These are phyloP conservation scores for Syzygium aqueum DNA, from an alignment of 345 rosid species.

Conservation along the genomic window DNA sequence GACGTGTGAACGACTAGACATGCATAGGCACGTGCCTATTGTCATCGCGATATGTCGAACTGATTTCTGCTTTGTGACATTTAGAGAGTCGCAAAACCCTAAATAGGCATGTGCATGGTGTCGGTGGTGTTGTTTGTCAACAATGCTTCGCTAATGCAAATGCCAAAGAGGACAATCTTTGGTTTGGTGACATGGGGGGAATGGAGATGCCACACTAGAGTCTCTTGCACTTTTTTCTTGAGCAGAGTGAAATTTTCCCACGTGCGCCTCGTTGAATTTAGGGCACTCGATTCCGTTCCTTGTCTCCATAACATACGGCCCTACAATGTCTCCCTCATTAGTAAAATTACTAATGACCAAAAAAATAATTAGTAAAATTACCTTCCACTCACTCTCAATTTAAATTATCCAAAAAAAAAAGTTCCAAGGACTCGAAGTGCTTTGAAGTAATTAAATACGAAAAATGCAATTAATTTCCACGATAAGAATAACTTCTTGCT, in stretches of 20 bases:
- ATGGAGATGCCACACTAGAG: neutral
- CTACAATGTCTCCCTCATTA: neutral
- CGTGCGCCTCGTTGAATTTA: neutral
- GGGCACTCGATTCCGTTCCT: neutral
- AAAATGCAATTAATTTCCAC: no score
- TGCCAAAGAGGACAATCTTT: neutral
- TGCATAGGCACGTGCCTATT: neutral
- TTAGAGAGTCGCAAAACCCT: neutral
- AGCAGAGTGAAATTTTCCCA: neutral
- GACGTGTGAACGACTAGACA: neutral
- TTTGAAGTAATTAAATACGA: no score
- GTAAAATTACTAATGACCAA: no score
- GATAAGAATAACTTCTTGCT: no score
- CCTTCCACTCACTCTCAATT: no score
- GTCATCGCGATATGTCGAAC: neutral
- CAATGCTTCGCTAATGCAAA: neutral
- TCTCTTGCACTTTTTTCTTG: neutral
- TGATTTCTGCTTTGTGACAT: neutral
- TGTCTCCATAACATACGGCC: neutral
- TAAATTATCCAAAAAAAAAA: no score
- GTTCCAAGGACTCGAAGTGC: no score
- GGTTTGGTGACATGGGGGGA: neutral
- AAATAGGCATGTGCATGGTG: neutral
- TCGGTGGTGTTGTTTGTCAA: neutral
- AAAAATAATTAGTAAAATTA: neutral